Conservation (phyloP, 306 rosid species). For the Lathyrus sativus region DNA sequence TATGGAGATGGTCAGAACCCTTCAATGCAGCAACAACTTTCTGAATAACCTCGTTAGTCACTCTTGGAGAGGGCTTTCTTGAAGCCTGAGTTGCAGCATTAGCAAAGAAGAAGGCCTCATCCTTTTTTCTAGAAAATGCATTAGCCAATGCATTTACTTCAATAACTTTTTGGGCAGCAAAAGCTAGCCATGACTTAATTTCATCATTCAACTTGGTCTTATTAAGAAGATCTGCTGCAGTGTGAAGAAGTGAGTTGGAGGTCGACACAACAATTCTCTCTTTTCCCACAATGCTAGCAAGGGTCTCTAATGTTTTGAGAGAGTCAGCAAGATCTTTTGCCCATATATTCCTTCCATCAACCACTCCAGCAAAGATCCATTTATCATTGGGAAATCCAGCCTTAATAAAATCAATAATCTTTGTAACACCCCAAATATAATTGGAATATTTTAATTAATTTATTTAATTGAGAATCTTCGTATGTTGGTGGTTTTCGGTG, state of each 20-base stretch:
- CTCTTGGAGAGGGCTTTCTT: slow-evolving; percentile 67
- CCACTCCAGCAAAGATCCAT: slow-evolving; percentile 87
- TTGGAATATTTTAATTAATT: no score
- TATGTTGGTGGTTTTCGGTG: no score
- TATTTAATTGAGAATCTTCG: no score
- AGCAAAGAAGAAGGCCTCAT: slow-evolving; percentile 70
- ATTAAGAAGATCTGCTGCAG: slow-evolving; percentile 86
- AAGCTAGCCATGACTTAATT: slow-evolving; percentile 90
- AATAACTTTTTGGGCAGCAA: slow-evolving; percentile 87
- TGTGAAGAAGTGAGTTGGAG: slow-evolving; percentile 87
- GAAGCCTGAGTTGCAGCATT: slow-evolving; percentile 74
- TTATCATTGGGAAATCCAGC: slow-evolving; percentile 71
- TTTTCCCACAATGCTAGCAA: slow-evolving; percentile 84
- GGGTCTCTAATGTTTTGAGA: slow-evolving; percentile 52
- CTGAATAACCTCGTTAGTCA: slow-evolving; percentile 87
- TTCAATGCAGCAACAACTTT: slow-evolving; percentile 88
- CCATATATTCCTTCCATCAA: slow-evolving; percentile 98
- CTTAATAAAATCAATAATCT: slow-evolving; percentile 69
- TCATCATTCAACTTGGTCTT: slow-evolving; percentile 85
- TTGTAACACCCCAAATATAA: no score
- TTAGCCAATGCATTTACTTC: slow-evolving; percentile 89
- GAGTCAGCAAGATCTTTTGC: slow-evolving; percentile 83
- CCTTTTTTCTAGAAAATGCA: slow-evolving; percentile 76
- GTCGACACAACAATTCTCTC: slow-evolving; percentile 87
- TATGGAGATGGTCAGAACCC: slow-evolving; percentile 89